Evolutionary conservation across 768 basidiomycete genomes (phyloP).

Genomic region (Russula lepida): DNA sequence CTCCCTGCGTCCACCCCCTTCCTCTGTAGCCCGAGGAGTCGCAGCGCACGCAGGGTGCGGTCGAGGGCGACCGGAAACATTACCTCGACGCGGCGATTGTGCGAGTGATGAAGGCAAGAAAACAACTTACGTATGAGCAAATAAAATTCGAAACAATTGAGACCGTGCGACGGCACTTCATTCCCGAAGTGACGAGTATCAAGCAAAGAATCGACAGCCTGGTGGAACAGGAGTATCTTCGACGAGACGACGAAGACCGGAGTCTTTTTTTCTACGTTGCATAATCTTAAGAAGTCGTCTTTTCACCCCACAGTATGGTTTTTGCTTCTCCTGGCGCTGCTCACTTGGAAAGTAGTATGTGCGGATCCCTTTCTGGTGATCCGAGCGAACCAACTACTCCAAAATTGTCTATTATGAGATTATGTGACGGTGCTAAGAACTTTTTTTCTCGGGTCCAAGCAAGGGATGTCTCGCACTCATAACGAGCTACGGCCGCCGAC

Average conservation of each 20-base stretch:
- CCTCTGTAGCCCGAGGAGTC: conserved; percentile 72
- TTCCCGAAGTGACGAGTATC: conserved; percentile 75
- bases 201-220: conserved; percentile 76
- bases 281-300: conserved; percentile 25
- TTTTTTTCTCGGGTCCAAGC: neutral
- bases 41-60: conserved; percentile 67
- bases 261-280: conserved; percentile 76
- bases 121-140: conserved; percentile 71
- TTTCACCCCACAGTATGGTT: neutral
- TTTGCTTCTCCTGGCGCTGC: neutral
- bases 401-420: neutral
- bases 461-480: neutral
- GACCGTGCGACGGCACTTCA: conserved; percentile 81
- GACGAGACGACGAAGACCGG: conserved; percentile 63
- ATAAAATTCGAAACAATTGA: conserved; percentile 79
- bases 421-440: neutral
- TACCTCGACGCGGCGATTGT: conserved; percentile 93
- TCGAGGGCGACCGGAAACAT: conserved; percentile 80
- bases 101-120: conserved; percentile 89
- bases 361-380: neutral
- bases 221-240: conserved; percentile 82
- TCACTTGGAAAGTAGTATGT: neutral
- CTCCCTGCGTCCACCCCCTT: neutral
- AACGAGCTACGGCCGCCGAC: neutral
- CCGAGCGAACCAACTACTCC: neutral